Base-by-base conservation (phyloP, 2,329 filamentous ascomycete genomes). In the Alternaria ventricosa region DNA sequence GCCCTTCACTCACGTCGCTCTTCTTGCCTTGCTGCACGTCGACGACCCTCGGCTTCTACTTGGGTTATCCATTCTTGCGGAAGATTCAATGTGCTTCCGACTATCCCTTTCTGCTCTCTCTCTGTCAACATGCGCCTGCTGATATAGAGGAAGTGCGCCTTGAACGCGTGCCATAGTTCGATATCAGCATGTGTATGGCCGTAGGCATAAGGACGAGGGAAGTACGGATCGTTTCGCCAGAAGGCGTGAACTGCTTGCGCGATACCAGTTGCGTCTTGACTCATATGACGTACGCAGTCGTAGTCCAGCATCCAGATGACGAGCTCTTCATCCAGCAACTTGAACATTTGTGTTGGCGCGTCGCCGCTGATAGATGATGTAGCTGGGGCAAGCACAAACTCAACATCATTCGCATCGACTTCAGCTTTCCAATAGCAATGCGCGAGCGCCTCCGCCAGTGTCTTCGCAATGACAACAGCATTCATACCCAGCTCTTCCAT, bases 41-140 rank as follows among this genome's bases (percentile, higher is more conserved):
- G 7, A 23, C n/a, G 1, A 1, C 47, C 11, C 13, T 51, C 18
- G 13, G 7, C 47, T 13, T 22, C 27, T 2, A 30, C 3, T 22
- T 20, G 12, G 0, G 12, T 33, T 0, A 51, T 2, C 27, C 18
- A 20, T 3, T 22, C 6, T 5, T 22, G 4, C 1, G 6, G 18
- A 9, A 30, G 18, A 1, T 50, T 2, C 8, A 20, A 5, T 20
- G 3, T 18, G 6, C 15, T 22, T 1, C 1, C 0, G 5, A 10
- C 18, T 1, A 22, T 0, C 13, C 43, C 0, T 3, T 12, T 3
- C 3, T 44, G 5, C n/a, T 22, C 18, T 44, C 7, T 46, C 3
- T 46, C 7, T 22, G n/a, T 6, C n/a, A 41, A 41, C 36, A 41
- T 41, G 15, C 36, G 36, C 36, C 36, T 41, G 36, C 36, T 41